Evolutionary conservation across 768 basidiomycete species (phyloP), one percentile per base, ranked within the genome.

Genomic region (Leccinum rimulosum): DNA sequence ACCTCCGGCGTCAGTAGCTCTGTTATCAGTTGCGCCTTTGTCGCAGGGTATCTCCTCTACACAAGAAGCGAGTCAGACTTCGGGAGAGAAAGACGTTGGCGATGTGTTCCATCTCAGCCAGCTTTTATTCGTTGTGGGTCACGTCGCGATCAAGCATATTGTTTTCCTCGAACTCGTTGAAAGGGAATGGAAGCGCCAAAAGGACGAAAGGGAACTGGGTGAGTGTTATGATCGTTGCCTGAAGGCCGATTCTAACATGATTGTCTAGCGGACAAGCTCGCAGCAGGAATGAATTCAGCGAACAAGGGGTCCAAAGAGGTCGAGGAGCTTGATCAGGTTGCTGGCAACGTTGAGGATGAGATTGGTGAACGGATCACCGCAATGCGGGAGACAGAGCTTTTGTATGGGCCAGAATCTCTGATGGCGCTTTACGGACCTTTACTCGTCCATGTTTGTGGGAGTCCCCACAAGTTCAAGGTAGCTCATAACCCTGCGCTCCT

Each of bases 341-440:
- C 91, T 8, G 97, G 97, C 6, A 96, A 95, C 68, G 94, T 94
- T 4, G 97, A 99, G 72, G 97, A 99, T 69, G 97, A 99, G 67
- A 96, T 98, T 64, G 97, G 95, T 14, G 97, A 99, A 58, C 82
- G 89, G 9, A 90, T 99, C 40, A 86, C 89, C 2, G 82, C 77
- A 2, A 84, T 97, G 56, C 80, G 94, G 31, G 97, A 99, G 76
- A 81, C 80, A 4, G 95, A 98, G 73, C 77, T 98, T 50, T 76
- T 98, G 14, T 94, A 92, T 64, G 93, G 95, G 2, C 77, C 85
- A 1, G 77, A 88, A 3, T 94, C 94, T 2, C 74, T 99, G 50
- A 73, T 99, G 54, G 86, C 89, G 1, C 69, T 91, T 6, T 99
- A 89, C 62, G 96, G 95, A 0, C 93, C 94, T 0, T 84, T 98